These are phyloP conservation scores for Cutaneotrichosporon cavernicola DNA, from an alignment of 1,284 basidiomycete species.

Conservation along the genomic window DNA sequence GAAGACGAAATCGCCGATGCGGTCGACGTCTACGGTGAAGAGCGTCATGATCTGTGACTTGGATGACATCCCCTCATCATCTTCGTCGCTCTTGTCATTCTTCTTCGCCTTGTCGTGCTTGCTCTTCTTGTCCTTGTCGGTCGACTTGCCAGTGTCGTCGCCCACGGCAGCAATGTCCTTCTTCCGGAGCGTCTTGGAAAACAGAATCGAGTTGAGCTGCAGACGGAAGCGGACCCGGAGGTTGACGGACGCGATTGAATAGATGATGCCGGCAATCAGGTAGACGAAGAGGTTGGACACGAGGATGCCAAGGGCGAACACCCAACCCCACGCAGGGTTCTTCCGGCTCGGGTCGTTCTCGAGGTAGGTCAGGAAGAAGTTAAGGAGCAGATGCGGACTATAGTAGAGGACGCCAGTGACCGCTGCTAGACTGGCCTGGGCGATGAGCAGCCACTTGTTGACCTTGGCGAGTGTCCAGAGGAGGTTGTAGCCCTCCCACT, in stretches of 20 bases:
- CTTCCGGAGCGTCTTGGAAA: slow-evolving; percentile 81
- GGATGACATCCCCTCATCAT: slow-evolving; percentile 76
- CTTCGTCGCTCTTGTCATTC: slow-evolving; percentile 47
- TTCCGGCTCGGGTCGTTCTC: slow-evolving; percentile 61
- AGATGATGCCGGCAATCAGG: slow-evolving; percentile 49
- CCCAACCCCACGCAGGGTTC: slow-evolving; percentile 54
- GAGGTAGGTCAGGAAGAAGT: slow-evolving; percentile 68
- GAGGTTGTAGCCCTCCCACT: slow-evolving; percentile 48
- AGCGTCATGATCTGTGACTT: slow-evolving; percentile 79
- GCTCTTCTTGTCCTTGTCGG: slow-evolving; percentile 38
- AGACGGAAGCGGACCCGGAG: slow-evolving; percentile 62
- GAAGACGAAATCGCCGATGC: slow-evolving; percentile 79
- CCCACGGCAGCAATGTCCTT: slow-evolving; percentile 68
- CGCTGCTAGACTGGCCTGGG: slow-evolving; percentile 61
- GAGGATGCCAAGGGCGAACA: slow-evolving; percentile 62
- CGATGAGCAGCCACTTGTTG: slow-evolving; percentile 45
- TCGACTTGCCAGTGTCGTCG: slow-evolving; percentile 32
- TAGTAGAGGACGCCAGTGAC: slow-evolving; percentile 71
- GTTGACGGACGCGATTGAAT: slow-evolving; percentile 48
- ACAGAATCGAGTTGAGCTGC: slow-evolving; percentile 82
- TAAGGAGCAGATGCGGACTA: slow-evolving; percentile 71
- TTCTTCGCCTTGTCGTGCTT: slow-evolving; percentile 41
- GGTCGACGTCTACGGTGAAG: slow-evolving; percentile 80
- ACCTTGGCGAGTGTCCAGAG: slow-evolving; percentile 48
- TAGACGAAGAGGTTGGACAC: slow-evolving; percentile 63